Evolutionary conservation across 192 early-diverging fungal species (phyloP).

Genomic region (Entomortierella parvispora): DNA sequence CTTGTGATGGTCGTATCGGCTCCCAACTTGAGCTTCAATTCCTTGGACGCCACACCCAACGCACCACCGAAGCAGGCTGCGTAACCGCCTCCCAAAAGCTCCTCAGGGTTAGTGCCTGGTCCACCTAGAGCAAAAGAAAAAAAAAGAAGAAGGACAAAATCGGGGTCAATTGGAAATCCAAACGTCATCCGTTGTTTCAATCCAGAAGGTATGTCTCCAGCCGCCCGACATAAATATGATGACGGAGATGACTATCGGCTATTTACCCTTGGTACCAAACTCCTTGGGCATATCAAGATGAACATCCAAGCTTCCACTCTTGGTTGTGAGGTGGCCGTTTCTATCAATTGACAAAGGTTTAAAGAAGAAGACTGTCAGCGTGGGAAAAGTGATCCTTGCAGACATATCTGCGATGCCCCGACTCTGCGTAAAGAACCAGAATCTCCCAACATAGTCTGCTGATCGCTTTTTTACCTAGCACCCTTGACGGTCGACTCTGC

Average conservation of each 20-base stretch:
- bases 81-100: slow-evolving; percentile 66
- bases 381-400: too few species aligned
- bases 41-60: slow-evolving; percentile 58
- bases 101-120: slow-evolving; percentile 67
- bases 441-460: too few species aligned
- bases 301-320: slow-evolving; percentile 60
- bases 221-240: too few species aligned
- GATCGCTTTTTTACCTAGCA: slow-evolving; percentile 34
- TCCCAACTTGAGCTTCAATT: slow-evolving; percentile 56
- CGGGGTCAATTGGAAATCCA: not conserved
- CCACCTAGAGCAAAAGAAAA: slow-evolving; percentile 34
- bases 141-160: not conserved
- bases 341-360: slow-evolving; percentile 17
- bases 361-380: too few species aligned
- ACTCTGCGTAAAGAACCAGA: too few species aligned
- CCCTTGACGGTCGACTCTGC: slow-evolving; percentile 64
- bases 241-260: too few species aligned
- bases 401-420: too few species aligned
- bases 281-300: slow-evolving; percentile 64
- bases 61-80: slow-evolving; percentile 70
- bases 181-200: too few species aligned
- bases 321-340: slow-evolving; percentile 65
- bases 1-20: slow-evolving; percentile 57
- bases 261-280: slow-evolving; percentile 52
- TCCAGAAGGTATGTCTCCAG: too few species aligned